phyloP scores from a whole-genome alignment of 257 asterid genomes.

The Capsicum baccatum region DNA sequence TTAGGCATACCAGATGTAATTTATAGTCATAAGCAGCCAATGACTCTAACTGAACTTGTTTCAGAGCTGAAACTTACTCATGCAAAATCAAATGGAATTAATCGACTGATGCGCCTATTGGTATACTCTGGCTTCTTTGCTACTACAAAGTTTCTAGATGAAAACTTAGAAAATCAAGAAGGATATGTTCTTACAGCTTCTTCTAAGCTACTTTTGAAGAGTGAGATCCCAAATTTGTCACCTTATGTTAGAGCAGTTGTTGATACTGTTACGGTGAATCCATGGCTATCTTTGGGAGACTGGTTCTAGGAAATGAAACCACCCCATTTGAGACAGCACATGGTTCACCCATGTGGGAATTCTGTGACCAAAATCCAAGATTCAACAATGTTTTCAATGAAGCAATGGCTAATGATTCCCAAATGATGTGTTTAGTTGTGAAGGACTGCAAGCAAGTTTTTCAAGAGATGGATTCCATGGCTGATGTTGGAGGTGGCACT shows the following conservation, averaged over 20 bases:
- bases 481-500: constrained; percentile 37
- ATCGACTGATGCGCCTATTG: constrained; percentile 37
- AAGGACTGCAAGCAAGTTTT: constrained; percentile 35
- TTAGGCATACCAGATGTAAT: constrained; percentile 36
- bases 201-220: constrained; percentile 27
- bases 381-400: constrained; percentile 37
- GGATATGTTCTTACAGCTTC: constrained; percentile 40
- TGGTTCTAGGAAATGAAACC: constrained; percentile 32
- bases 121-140: constrained; percentile 34
- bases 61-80: constrained; percentile 23
- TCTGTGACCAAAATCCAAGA: constrained; percentile 22
- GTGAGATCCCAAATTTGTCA: constrained; percentile 20
- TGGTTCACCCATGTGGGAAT: constrained; percentile 30
- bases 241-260: background rate
- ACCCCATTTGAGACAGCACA: constrained; percentile 34
- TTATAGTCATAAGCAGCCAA: constrained; percentile 39
- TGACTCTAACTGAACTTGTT: constrained; percentile 29
- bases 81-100: constrained; percentile 30
- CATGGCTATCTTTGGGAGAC: constrained; percentile 34
- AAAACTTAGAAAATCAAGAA: background rate
- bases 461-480: constrained; percentile 32
- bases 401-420: constrained; percentile 45
- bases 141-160: constrained; percentile 14
- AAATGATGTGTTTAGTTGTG: constrained; percentile 26
- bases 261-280: constrained; percentile 12